phyloP scores from a whole-genome alignment of 2,329 filamentous ascomycete genomes.

The Endocalyx cinctus region DNA sequence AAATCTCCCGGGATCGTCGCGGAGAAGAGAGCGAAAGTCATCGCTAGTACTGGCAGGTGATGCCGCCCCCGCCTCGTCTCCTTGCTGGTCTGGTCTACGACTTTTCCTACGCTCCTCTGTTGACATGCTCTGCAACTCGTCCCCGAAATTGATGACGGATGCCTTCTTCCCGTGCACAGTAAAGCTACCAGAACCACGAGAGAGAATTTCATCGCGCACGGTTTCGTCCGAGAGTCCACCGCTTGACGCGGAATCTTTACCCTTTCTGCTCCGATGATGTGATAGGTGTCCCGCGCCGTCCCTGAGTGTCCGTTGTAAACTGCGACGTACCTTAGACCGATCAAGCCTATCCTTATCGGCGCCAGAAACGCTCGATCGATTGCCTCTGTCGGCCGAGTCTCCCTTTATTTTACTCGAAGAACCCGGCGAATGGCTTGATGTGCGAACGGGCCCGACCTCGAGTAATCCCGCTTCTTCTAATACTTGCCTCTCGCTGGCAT shows the following conservation, averaged over 20 bases:
- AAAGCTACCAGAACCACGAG: slow-evolving; percentile 81
- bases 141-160: slow-evolving; percentile 91
- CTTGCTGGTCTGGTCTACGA: slow-evolving; percentile 47
- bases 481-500: slow-evolving; percentile 64
- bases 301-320: slow-evolving; percentile 82
- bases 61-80: slow-evolving; percentile 29
- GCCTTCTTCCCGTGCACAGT: slow-evolving; percentile 98
- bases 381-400: slow-evolving; percentile 34
- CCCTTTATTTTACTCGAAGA: slow-evolving; percentile 37
- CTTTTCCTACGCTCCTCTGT: slow-evolving; percentile 68
- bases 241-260: slow-evolving; percentile 66
- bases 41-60: slow-evolving; percentile 37
- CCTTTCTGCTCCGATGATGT: slow-evolving; percentile 69
- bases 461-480: slow-evolving; percentile 65
- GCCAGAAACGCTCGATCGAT: slow-evolving; percentile 30
- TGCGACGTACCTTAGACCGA: slow-evolving; percentile 70
- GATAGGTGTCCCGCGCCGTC: slow-evolving; percentile 67
- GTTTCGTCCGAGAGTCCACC: slow-evolving; percentile 47
- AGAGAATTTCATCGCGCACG: slow-evolving; percentile 61
- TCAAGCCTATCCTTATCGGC: slow-evolving; percentile 45
- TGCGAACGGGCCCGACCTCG: slow-evolving; percentile 37
- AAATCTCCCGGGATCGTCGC: slow-evolving; percentile 36
- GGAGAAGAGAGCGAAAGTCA: slow-evolving; percentile 51
- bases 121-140: slow-evolving; percentile 77
- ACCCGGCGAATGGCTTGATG: slow-evolving; percentile 37